Conservation (phyloP, 2,329 filamentous ascomycete species). For the Ophiostoma sp. region DNA sequence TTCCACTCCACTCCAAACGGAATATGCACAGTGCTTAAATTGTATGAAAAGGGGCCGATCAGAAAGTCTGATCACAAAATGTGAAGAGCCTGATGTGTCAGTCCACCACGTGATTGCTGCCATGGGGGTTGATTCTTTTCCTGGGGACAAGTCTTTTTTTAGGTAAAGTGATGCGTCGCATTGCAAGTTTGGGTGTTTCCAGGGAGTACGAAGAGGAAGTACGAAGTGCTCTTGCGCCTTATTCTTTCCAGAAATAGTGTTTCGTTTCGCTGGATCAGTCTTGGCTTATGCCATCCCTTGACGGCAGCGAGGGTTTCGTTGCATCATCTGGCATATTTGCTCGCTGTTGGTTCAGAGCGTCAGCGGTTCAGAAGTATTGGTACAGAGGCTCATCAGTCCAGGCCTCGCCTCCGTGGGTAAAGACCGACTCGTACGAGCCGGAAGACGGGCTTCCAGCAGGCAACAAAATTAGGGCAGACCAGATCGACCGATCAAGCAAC, state of each 20-base stretch:
- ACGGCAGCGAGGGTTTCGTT: background rate
- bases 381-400: background rate
- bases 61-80: background rate
- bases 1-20: background rate
- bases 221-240: background rate
- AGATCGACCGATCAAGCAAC: background rate
- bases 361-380: background rate
- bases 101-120: conserved; percentile 8
- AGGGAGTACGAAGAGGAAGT: background rate
- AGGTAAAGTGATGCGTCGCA: conserved; percentile 27
- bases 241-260: background rate
- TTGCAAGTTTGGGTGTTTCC: background rate
- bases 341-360: background rate
- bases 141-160: background rate
- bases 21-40: background rate
- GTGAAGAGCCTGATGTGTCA: background rate
- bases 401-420: conserved; percentile 4
- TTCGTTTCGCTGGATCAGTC: conserved; percentile 8
- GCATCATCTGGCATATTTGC: background rate
- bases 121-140: conserved; percentile 11
- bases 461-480: background rate
- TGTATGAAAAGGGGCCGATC: background rate
- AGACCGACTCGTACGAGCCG: conserved; percentile 14
- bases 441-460: background rate
- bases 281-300: conserved; percentile 1